Base-by-base conservation (phyloP, 2,329 filamentous ascomycete species). In the Lachnellula arida region DNA sequence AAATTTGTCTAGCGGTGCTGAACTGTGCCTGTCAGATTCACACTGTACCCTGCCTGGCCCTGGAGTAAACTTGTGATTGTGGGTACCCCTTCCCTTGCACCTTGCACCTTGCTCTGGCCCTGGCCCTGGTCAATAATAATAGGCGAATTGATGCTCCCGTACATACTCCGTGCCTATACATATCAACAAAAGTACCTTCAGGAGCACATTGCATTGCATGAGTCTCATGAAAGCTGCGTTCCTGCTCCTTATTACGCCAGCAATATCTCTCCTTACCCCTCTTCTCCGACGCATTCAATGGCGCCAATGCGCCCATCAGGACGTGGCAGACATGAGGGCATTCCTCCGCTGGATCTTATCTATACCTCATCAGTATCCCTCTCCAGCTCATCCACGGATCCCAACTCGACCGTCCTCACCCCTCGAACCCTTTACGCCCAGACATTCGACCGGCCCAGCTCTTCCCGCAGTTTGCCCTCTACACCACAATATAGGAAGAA, bases 401-500 rank as follows among this genome's bases (percentile, higher is more conserved):
- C 54, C 17, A 47, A 55, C 44, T 60, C 55, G 52, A 52, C 46
- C 54, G 51, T 17, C 47, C 53, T 63, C 47, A 63, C 65, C 11
- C 61, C 64, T 46, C 63, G 62, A 51, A 54, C 56, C 9, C 59
- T 68, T 9, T 63, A 66, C 43, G 64, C 62, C 39, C 63, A 65
- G 9, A 63, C 63, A 25, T 62, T 66, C 58, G 63, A 65, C 49
- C 60, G 65, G 5, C 65, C 66, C 7, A 50, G 57, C 40, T 65
- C 64, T 28, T 58, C 64, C 19, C 60, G 53, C 32, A 60, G 60
- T 34, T 56, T 64, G 14, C 62, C 64, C n/a, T 54, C 54, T 15
- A 35, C 54, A 48, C 25, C 6, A 28, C 50, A 60, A 40, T 63
- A 59, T 39, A 57, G 60, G 48, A 71, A 69, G 54, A 65, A 68